These are phyloP conservation scores for Naganishia kalamii DNA, from an alignment of 768 basidiomycete species.

Conservation along the genomic window DNA sequence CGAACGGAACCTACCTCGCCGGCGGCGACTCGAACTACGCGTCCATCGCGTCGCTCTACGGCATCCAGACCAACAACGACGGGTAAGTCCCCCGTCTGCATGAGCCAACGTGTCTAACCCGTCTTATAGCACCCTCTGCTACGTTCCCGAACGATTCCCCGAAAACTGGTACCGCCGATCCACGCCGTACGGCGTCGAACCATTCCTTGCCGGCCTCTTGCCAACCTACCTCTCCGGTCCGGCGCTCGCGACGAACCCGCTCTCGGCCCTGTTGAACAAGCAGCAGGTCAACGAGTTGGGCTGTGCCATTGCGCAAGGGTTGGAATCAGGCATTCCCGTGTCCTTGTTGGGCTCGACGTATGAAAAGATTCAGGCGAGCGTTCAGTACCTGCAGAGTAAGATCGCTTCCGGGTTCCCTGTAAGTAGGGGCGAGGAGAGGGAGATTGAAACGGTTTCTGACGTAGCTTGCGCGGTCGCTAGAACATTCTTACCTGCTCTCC, in stretches of 20 bases:
- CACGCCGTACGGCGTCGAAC: constrained; percentile 12
- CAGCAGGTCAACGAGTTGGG: constrained; percentile 21
- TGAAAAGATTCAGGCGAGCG: too few relatives aligned
- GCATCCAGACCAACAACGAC: constrained; percentile 13
- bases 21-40: not conserved
- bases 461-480: too few relatives aligned
- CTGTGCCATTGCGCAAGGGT: constrained; percentile 19
- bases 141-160: constrained; percentile 26
- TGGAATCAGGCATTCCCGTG: constrained; percentile 18
- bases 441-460: too few relatives aligned
- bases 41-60: constrained; percentile 6
- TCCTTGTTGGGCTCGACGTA: too few relatives aligned
- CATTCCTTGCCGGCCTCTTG: constrained; percentile 8
- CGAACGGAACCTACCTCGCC: constrained; percentile 3
- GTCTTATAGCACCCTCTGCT: not conserved
- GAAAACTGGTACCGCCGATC: constrained; percentile 27
- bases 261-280: constrained; percentile 19
- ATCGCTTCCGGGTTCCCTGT: too few relatives aligned
- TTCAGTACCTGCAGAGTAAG: too few relatives aligned
- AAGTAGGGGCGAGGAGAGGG: too few relatives aligned
- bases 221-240: constrained; percentile 24
- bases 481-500: too few relatives aligned
- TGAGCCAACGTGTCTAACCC: too few relatives aligned
- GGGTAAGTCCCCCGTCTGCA: constrained; percentile 1
- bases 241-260: constrained; percentile 14